Evolutionary conservation across 2,329 filamentous ascomycete species (phyloP), one percentile per base, ranked within the genome.

Genomic region (Pochonia chlamydosporia): DNA sequence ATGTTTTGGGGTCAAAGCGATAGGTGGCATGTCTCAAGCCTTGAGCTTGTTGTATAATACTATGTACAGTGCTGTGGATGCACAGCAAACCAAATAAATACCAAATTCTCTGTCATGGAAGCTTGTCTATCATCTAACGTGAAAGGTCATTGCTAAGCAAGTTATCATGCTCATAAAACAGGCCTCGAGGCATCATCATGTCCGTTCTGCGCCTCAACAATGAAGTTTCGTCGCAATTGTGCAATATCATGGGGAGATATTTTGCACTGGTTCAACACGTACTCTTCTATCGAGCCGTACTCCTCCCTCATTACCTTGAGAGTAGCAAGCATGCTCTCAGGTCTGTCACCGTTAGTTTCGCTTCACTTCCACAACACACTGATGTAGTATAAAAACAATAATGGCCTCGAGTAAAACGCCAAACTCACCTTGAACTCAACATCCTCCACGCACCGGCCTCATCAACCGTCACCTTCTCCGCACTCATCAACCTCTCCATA

Each of bases 211-310:
- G n/a, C 37, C 26, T 68, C 61, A 4, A 67, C 65, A 4, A 72
- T 61, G 50, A 83, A 56, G 58, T 78, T 81, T 43, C 60, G 67
- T 44, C 68, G 71, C 42, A 86, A 63, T 49, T 59, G 67, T 50
- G 70, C 69, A 46, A 89, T 69, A 50, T 80, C 76, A 5, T 70
- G 72, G 28, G 73, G 69, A 1, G 69, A 73, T 30, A 89, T 59
- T 11, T 81, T 74, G 57, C 83, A 83, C 26, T 76, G 64, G 13
- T 76, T 67, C 46, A 70, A 66, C 52, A 88, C 68, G 64, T 87
- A 90, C 13, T 65, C 65, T 59, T 88, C 82, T 3, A 78, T 73
- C 3, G 82, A 78, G 3, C 83, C 84, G 65, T 81, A 85, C 50
- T 75, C 72, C 24, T 70, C 64, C 41, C 76, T 69, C 40, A 89